Conservation (phyloP, 176 grass and related monocot species). For the Saccharum officinarum region DNA sequence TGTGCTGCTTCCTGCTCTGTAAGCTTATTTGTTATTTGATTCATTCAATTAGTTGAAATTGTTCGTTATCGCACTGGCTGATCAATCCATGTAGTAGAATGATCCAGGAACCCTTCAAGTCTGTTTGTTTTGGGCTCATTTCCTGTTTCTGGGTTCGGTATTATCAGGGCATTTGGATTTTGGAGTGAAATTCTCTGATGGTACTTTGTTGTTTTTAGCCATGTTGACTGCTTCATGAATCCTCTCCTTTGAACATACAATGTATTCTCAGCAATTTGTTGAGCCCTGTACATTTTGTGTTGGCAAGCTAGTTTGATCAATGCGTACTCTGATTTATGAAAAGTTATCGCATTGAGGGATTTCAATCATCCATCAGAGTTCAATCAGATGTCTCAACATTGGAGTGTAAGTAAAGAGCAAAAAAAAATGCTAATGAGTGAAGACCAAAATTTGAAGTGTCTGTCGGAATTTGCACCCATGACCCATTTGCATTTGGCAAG, state of each 20-base stretch:
- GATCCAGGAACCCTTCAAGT: background rate
- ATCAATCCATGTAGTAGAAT: constrained; percentile 42
- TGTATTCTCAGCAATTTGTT: background rate
- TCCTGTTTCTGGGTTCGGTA: constrained; percentile 46
- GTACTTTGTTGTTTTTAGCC: constrained; percentile 29
- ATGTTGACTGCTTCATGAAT: constrained; percentile 20
- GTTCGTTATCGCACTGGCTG: constrained; percentile 43
- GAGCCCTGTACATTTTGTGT: background rate
- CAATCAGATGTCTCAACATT: background rate
- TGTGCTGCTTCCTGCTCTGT: constrained; percentile 42
- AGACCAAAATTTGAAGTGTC: too few relatives aligned
- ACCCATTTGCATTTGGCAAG: too few relatives aligned
- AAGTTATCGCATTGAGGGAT: background rate
- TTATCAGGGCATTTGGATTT: constrained; percentile 37
- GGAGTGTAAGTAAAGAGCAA: background rate
- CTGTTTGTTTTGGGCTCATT: constrained; percentile 51
- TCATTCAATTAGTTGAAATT: constrained; percentile 71
- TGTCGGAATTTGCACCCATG: too few relatives aligned
- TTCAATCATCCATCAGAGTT: background rate
- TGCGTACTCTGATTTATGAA: background rate
- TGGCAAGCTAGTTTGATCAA: constrained; percentile 9
- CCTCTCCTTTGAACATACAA: constrained; percentile 3
- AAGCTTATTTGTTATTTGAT: constrained; percentile 80
- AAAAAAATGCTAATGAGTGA: too few relatives aligned
- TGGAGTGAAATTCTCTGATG: constrained; percentile 30